Conservation (phyloP, 257 asterid species). For the Solanum bulbocastanum region DNA sequence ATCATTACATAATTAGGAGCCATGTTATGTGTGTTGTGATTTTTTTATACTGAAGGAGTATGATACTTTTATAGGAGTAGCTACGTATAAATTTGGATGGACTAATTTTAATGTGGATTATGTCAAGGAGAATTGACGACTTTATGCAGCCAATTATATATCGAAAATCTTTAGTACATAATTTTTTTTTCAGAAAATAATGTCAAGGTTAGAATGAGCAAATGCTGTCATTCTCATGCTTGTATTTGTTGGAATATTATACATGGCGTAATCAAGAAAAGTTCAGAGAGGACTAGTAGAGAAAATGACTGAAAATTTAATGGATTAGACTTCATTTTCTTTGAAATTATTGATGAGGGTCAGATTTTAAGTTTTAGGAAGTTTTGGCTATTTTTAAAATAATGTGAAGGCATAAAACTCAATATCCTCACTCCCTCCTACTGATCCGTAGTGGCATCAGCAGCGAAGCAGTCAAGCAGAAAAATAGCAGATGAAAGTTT, state of each 20-base stretch:
- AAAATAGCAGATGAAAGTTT: background rate
- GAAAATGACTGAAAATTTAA: background rate
- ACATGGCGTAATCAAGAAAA: background rate
- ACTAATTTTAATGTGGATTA: background rate
- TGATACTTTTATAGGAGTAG: background rate
- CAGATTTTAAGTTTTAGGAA: too few relatives aligned
- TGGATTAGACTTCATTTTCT: background rate
- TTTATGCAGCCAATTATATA: background rate
- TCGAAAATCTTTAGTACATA: background rate
- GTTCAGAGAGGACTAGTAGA: background rate
- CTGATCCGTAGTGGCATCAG: background rate
- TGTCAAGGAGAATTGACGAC: background rate
- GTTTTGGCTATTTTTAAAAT: background rate
- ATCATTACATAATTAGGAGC: background rate
- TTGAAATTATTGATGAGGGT: background rate
- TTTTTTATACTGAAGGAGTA: background rate
- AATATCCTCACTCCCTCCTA: background rate
- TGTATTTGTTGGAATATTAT: background rate
- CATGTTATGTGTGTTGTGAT: background rate
- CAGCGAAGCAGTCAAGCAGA: too few relatives aligned
- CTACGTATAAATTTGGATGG: background rate
- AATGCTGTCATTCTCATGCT: background rate
- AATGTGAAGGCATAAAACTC: background rate
- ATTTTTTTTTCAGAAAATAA: background rate
- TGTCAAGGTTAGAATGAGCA: background rate